Base-by-base conservation (phyloP, 768 basidiomycete species). In the Rhizopogon vinicolor region DNA sequence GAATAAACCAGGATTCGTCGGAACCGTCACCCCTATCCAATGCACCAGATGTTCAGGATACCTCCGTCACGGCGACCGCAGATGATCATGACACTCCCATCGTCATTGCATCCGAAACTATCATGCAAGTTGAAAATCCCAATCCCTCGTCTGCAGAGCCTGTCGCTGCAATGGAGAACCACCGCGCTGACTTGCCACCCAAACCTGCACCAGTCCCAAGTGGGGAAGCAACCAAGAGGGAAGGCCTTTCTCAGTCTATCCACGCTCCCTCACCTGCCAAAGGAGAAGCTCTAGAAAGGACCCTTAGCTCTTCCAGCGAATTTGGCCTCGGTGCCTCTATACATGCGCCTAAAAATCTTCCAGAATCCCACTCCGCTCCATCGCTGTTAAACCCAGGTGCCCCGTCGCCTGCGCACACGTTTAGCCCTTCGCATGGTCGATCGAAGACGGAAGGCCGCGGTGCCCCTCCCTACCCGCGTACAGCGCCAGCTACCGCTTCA, bases 381-480 rank as follows among this genome's bases (percentile, higher is more conserved):
- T 64, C 50, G 37, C 58, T 68, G 40, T 41, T 66, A 18, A 67
- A 66, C 58, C 64, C 74, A 28, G 22, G 66, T 55, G 46, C 67
- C 25, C 51, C 69, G 41, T 51, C 67, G 12, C 49, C 59, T 29
- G 56, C 66, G 41, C 73, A 60, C 28, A 61, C 69, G 25, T 75
- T 69, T 61, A 63, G 65, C 42, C 67, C 67, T 6, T 69, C 72
- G 2, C 85, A 88, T 59, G 74, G 69, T 7, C 80, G 86, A 14
- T 77, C 84, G 37, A 82, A 82, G 45, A 84, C 85, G 14, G 73
- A 82, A 54, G 82, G 82, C 14, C 74, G 80, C 16, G 68, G 72
- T 52, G 67, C 54, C 60, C 53, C 66, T 60, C 64, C 68, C 60
- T 60, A 74, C 63, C 56, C 62, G 42, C 61, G 60, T 57, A 62